These are phyloP conservation scores for Rhynchosporium graminicola DNA, from an alignment of 2,329 filamentous ascomycete species.

Conservation along the genomic window DNA sequence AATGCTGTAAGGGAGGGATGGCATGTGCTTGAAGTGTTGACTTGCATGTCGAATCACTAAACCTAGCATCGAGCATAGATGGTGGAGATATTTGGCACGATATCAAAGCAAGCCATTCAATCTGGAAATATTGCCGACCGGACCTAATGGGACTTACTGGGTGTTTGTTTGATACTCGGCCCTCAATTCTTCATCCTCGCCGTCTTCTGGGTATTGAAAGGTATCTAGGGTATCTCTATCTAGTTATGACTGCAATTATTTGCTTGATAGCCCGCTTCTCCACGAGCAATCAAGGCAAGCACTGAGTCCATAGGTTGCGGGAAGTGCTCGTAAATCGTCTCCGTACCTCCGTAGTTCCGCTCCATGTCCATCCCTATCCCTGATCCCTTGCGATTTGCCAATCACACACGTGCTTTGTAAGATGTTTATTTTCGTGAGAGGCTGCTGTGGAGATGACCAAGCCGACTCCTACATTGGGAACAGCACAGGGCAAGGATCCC, in stretches of 20 bases:
- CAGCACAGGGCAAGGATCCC: not conserved
- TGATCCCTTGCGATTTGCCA: not conserved
- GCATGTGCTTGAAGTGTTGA: not conserved
- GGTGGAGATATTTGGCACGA: not conserved
- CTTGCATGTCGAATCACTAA: constrained; percentile 9
- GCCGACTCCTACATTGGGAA: not conserved
- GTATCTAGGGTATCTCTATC: not conserved
- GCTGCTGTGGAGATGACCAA: constrained; percentile 13
- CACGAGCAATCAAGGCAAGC: not conserved
- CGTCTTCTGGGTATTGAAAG: not conserved
- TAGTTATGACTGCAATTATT: not conserved
- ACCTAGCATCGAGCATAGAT: not conserved
- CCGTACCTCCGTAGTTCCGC: not conserved
- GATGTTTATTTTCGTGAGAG: constrained; percentile 35
- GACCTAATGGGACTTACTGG: not conserved
- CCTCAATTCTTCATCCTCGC: not conserved
- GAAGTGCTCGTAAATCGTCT: not conserved
- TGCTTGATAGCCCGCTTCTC: not conserved
- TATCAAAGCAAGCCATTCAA: constrained; percentile 1
- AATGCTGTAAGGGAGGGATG: not conserved
- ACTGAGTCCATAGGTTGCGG: not conserved
- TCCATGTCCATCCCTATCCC: not conserved
- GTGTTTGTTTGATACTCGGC: not conserved
- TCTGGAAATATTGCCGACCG: constrained; percentile 15
- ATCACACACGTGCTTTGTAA: constrained; percentile 36